Evolutionary conservation across 2,329 filamentous ascomycete species (phyloP).

Genomic region (Arthrobotrys sphaeroides): DNA sequence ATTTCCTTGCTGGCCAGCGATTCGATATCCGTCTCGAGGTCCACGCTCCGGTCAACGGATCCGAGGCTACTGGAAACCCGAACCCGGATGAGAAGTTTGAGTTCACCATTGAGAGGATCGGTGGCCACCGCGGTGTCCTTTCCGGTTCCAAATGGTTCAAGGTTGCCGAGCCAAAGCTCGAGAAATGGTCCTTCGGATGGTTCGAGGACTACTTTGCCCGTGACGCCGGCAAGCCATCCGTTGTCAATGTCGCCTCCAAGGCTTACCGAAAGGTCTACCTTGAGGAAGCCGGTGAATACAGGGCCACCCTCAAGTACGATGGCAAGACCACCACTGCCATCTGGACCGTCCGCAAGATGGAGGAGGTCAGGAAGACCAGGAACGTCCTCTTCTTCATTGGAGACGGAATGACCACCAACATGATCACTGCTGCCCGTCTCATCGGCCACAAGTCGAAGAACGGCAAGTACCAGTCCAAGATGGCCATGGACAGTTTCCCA

Average conservation of each 20-base stretch:
- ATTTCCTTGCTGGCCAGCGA: conserved; percentile 83
- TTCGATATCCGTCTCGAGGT: conserved; percentile 87
- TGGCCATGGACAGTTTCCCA: conserved; percentile 84
- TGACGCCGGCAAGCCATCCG: conserved; percentile 73
- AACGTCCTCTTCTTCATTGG: conserved; percentile 88
- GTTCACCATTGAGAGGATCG: conserved; percentile 76
- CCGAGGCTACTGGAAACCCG: conserved; percentile 75
- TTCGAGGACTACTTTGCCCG: conserved; percentile 83
- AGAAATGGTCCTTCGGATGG: conserved; percentile 86
- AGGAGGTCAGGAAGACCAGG: conserved; percentile 77
- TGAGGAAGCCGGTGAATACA: conserved; percentile 81
- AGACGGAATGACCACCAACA: conserved; percentile 77
- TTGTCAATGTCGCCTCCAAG: conserved; percentile 83
- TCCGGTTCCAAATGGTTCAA: conserved; percentile 74
- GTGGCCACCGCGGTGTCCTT: conserved; percentile 61
- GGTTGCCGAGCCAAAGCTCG: conserved; percentile 75
- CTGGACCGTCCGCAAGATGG: conserved; percentile 79
- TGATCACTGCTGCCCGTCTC: conserved; percentile 81
- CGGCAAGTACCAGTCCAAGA: conserved; percentile 78
- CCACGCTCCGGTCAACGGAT: conserved; percentile 82
- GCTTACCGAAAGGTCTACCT: conserved; percentile 79
- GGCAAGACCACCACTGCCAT: conserved; percentile 76
- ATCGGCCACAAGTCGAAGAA: conserved; percentile 85
- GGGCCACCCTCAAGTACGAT: conserved; percentile 79
- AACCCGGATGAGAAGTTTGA: conserved; percentile 78